Evolutionary conservation across 108 stramenopile genomes (phyloP).

Genomic region (Cyclotella distinguenda): DNA sequence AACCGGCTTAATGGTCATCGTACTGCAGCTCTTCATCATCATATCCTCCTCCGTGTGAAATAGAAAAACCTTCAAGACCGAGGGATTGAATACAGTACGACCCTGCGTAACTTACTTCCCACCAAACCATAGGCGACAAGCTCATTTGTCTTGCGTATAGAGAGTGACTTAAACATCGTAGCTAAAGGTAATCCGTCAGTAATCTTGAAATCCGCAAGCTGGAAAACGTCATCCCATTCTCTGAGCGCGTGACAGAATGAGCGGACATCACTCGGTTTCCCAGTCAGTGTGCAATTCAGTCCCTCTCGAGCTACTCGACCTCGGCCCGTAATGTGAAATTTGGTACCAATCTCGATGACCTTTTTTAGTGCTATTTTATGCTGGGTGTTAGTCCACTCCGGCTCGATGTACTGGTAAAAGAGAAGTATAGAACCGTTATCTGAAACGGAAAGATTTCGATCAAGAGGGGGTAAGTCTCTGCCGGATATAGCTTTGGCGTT

Average conservation of each 20-base stretch:
- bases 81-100: too few species aligned
- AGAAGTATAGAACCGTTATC: conserved; percentile 56
- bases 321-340: conserved; percentile 60
- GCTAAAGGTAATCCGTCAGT: conserved; percentile 60
- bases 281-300: conserved; percentile 78
- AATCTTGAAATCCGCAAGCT: conserved; percentile 75
- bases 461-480: conserved; percentile 9
- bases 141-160: conserved; percentile 62
- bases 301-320: conserved; percentile 78
- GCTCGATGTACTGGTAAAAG: conserved; percentile 83
- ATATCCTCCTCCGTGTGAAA: too few species aligned
- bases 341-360: conserved; percentile 45
- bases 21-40: conserved; percentile 44
- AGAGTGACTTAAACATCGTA: conserved; percentile 59
- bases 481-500: conserved; percentile 19
- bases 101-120: conserved; percentile 36
- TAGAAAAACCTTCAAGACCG: too few species aligned
- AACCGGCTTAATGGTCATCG: conserved; percentile 50
- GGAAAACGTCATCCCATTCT: conserved; percentile 53
- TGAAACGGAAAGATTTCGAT: background rate
- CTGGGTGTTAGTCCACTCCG: conserved; percentile 56
- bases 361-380: conserved; percentile 59
- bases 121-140: conserved; percentile 78
- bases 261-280: conserved; percentile 46
- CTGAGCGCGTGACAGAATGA: conserved; percentile 56